Evolutionary conservation across 1,139 yeast species (phyloP).

Genomic region (Magnusiomyces fungicola): DNA sequence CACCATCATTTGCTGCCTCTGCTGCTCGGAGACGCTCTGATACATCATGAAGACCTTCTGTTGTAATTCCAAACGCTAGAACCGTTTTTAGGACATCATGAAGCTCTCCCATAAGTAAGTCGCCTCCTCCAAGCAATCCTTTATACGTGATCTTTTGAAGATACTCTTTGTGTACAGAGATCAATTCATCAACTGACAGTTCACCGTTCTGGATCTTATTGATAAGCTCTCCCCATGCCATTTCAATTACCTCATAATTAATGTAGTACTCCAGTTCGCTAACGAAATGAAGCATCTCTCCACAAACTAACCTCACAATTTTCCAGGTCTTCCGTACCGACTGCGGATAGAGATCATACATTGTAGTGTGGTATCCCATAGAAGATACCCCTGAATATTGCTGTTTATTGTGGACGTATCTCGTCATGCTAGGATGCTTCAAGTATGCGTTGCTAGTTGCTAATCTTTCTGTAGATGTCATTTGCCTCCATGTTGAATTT

Average conservation of each 20-base stretch:
- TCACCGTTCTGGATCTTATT: constrained; percentile 22
- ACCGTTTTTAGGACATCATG: constrained; percentile 32
- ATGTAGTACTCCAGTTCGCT: constrained; percentile 35
- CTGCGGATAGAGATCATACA: neutral
- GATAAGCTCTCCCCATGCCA: constrained; percentile 34
- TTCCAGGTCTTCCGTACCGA: constrained; percentile 24
- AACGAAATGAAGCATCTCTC: constrained; percentile 34
- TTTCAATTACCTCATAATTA: constrained; percentile 35
- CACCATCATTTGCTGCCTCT: neutral
- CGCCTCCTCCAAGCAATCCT: constrained; percentile 34
- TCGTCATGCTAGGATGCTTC: neutral
- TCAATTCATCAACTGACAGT: constrained; percentile 34
- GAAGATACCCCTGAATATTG: neutral
- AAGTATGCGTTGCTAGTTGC: constrained; percentile 5
- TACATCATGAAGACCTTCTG: constrained; percentile 24
- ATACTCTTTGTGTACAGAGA: constrained; percentile 31
- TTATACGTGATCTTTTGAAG: constrained; percentile 31
- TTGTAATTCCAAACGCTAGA: constrained; percentile 23
- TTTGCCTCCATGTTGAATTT: constrained; percentile 40
- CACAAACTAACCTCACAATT: constrained; percentile 25
- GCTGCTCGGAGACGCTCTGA: constrained; percentile 11
- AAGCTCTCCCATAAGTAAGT: constrained; percentile 28
- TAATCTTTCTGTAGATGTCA: constrained; percentile 25
- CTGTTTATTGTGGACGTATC: neutral
- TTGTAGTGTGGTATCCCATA: neutral